Conservation (phyloP, 2,329 filamentous ascomycete genomes). For the Talaromyces sp. region DNA sequence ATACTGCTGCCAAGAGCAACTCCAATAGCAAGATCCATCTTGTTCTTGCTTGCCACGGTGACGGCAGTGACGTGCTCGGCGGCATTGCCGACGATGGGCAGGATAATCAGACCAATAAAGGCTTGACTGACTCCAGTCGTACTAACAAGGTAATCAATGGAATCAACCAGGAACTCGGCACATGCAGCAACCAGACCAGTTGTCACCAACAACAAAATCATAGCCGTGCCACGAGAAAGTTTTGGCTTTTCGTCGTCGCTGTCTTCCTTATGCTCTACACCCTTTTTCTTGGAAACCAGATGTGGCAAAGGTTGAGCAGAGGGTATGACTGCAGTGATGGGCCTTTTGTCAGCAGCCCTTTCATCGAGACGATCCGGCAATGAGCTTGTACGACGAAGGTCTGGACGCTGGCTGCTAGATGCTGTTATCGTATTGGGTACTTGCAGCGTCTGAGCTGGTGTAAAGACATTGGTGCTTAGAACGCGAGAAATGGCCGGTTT, state of each 20-base stretch:
- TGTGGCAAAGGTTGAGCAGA: conserved; percentile 19
- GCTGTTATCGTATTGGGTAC: conserved; percentile 10
- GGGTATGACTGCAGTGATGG: conserved; percentile 9
- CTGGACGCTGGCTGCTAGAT: conserved; percentile 34
- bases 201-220: conserved; percentile 58
- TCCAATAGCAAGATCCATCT: conserved; percentile 69
- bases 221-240: conserved; percentile 40
- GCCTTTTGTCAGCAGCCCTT: conserved; percentile 39
- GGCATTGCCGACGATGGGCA: conserved; percentile 68
- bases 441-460: conserved; percentile 8
- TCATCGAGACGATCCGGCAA: conserved; percentile 61
- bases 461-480: conserved; percentile 67
- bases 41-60: conserved; percentile 66
- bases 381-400: conserved; percentile 68
- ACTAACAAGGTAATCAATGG: conserved; percentile 59
- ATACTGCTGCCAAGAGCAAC: conserved; percentile 66
- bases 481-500: conserved; percentile 58
- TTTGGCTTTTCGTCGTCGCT: conserved; percentile 20
- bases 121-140: conserved; percentile 53
- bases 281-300: conserved; percentile 25
- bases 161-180: conserved; percentile 64
- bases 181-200: conserved; percentile 63
- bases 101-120: conserved; percentile 66
- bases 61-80: conserved; percentile 70
- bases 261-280: conserved; percentile 38